Percentiles rank a stretch among this genome's conserved stretches.
phyloP scores from a whole-genome alignment of 2,329 filamentous ascomycete species.

The Hawksworthiomyces lignivorus region DNA sequence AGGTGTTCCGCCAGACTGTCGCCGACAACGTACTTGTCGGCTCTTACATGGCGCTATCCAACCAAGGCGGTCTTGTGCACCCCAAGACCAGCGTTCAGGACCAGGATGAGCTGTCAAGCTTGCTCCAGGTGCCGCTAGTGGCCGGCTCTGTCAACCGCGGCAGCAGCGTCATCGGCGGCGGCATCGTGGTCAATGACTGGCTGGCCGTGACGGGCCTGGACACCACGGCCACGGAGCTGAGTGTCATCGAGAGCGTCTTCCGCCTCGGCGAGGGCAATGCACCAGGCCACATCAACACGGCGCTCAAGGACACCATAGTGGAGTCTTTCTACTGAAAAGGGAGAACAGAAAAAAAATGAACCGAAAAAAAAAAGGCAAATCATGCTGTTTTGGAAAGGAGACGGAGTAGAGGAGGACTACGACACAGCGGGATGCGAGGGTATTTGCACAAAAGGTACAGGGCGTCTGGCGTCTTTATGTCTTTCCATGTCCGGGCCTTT shows the following conservation, averaged over 20 bases:
- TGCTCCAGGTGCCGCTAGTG: constrained; percentile 92
- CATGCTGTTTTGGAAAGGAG: no score
- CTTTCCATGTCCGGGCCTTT: no score
- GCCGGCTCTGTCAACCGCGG: constrained; percentile 92
- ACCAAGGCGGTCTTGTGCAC: constrained; percentile 94
- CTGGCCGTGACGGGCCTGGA: constrained; percentile 88
- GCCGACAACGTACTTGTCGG: constrained; percentile 96
- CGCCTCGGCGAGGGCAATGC: constrained; percentile 80
- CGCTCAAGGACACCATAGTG: constrained; percentile 95
- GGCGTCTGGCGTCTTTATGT: constrained; percentile 1
- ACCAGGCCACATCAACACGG: constrained; percentile 70
- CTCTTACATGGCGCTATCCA: constrained; percentile 92
- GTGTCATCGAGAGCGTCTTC: constrained; percentile 94
- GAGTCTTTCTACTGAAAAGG: constrained; percentile 85
- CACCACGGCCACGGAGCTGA: constrained; percentile 94
- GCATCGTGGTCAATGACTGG: constrained; percentile 98
- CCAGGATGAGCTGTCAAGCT: constrained; percentile 89
- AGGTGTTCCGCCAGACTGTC: constrained; percentile 89
- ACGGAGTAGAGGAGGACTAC: background rate
- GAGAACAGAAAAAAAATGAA: background rate
- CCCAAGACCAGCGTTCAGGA: constrained; percentile 96
- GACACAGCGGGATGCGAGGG: background rate
- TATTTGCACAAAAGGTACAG: no score
- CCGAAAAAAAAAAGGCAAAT: background rate
- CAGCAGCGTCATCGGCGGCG: constrained; percentile 88